These are phyloP conservation scores for Geranium brycei DNA, from an alignment of 345 rosid genomes.

Conservation along the genomic window DNA sequence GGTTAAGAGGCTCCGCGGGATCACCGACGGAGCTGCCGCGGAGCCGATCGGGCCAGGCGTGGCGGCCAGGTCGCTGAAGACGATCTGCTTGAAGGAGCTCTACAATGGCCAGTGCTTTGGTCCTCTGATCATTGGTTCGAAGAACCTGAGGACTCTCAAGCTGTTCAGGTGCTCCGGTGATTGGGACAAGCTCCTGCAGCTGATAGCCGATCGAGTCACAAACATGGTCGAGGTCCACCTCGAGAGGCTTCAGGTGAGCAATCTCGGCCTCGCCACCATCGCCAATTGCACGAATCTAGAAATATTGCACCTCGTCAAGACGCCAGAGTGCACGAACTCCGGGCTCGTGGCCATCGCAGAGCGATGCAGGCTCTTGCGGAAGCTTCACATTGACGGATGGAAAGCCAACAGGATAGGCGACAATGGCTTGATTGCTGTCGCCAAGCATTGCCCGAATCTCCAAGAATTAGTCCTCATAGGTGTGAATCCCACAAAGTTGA, in stretches of 20 bases:
- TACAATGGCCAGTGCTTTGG: conserved; percentile 68
- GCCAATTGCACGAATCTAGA: conserved; percentile 51
- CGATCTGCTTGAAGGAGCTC: conserved; percentile 61
- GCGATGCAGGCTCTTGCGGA: conserved; percentile 46
- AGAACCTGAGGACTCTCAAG: conserved; percentile 49
- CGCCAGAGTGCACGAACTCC: conserved; percentile 50
- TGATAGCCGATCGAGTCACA: conserved; percentile 25
- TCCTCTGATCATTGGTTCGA: conserved; percentile 50
- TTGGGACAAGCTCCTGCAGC: conserved; percentile 57
- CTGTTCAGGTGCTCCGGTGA: conserved; percentile 76
- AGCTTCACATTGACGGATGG: conserved; percentile 77
- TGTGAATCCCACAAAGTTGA: conserved; percentile 47
- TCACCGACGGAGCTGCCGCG: conserved; percentile 35
- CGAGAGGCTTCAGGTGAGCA: conserved; percentile 61
- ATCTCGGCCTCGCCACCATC: conserved; percentile 37
- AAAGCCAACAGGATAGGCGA: conserved; percentile 59
- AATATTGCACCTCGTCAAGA: conserved; percentile 60
- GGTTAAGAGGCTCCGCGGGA: conserved; percentile 68
- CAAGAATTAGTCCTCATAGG: conserved; percentile 68
- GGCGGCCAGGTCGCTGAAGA: conserved; percentile 48
- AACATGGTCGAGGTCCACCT: conserved; percentile 52
- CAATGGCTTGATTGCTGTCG: conserved; percentile 45
- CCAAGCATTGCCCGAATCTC: conserved; percentile 45
- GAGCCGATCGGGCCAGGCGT: conserved; percentile 55
- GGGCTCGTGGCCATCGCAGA: conserved; percentile 41